phyloP scores from a whole-genome alignment of 306 rosid genomes.

The Fagus sylvatica region DNA sequence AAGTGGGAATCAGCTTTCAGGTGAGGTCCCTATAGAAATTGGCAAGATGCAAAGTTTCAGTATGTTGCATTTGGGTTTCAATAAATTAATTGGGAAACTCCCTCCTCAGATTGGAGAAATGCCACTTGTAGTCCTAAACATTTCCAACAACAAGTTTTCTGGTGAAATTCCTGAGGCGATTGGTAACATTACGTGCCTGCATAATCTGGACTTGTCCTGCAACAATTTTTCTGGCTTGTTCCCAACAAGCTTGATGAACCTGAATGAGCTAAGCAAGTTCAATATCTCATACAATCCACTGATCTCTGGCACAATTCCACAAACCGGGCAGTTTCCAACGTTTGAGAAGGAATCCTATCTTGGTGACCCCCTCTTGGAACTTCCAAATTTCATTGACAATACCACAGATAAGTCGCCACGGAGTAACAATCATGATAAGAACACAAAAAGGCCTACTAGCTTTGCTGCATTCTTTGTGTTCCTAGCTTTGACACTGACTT shows the following conservation, averaged over 20 bases:
- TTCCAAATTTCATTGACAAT: slow-evolving; percentile 54
- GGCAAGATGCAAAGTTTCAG: slow-evolving; percentile 68
- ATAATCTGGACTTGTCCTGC: slow-evolving; percentile 74
- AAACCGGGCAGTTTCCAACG: slow-evolving; percentile 67
- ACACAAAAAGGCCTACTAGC: slow-evolving; percentile 23
- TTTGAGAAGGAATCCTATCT: slow-evolving; percentile 64
- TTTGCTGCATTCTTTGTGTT: slow-evolving; percentile 40
- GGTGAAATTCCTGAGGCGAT: slow-evolving; percentile 72
- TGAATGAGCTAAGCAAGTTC: slow-evolving; percentile 76
- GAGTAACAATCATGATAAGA: slow-evolving; percentile 6
- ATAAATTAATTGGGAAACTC: slow-evolving; percentile 59
- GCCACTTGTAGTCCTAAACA: slow-evolving; percentile 63
- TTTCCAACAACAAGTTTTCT: slow-evolving; percentile 64
- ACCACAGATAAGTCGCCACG: neutral
- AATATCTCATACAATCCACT: slow-evolving; percentile 84
- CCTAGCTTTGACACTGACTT: slow-evolving; percentile 42
- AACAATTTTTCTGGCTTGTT: slow-evolving; percentile 81
- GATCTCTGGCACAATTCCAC: slow-evolving; percentile 57
- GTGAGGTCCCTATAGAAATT: slow-evolving; percentile 70
- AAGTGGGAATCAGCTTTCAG: slow-evolving; percentile 63
- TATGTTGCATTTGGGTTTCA: slow-evolving; percentile 71
- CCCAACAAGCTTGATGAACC: slow-evolving; percentile 60
- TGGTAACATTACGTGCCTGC: slow-evolving; percentile 58
- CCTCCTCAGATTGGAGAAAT: slow-evolving; percentile 60
- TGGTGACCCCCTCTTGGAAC: slow-evolving; percentile 61